These are phyloP conservation scores for Candida koratica DNA, from an alignment of 805 yeast species.

Conservation along the genomic window DNA sequence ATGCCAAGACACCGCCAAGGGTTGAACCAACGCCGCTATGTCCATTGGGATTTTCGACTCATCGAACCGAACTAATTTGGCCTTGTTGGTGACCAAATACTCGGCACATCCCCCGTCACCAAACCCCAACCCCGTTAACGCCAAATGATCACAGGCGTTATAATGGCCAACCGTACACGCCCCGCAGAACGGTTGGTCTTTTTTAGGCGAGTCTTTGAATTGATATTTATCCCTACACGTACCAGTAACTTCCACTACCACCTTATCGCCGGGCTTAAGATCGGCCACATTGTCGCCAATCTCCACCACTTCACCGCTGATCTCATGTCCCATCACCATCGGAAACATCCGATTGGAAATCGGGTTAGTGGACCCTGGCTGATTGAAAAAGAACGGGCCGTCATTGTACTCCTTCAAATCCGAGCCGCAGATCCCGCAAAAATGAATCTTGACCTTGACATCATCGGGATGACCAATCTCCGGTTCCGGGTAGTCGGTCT, in stretches of 20 bases:
- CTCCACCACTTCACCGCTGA: slow-evolving; percentile 55
- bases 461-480: slow-evolving; percentile 30
- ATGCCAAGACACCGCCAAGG: slow-evolving; percentile 59
- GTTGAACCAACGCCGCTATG: slow-evolving; percentile 54
- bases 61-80: slow-evolving; percentile 41
- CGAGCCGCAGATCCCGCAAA: slow-evolving; percentile 64
- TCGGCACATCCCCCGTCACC: slow-evolving; percentile 55
- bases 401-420: slow-evolving; percentile 55
- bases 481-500: slow-evolving; percentile 25
- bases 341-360: slow-evolving; percentile 42
- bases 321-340: slow-evolving; percentile 59
- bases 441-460: slow-evolving; percentile 54
- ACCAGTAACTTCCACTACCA: slow-evolving; percentile 60
- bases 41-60: slow-evolving; percentile 34
- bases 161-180: slow-evolving; percentile 49
- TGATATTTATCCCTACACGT: slow-evolving; percentile 49
- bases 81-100: slow-evolving; percentile 38
- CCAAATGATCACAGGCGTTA: slow-evolving; percentile 48
- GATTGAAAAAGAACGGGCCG: slow-evolving; percentile 57
- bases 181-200: slow-evolving; percentile 31
- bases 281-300: slow-evolving; percentile 53
- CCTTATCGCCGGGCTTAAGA: slow-evolving; percentile 59
- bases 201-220: slow-evolving; percentile 31
- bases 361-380: slow-evolving; percentile 39
- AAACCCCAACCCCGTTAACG: slow-evolving; percentile 54